Evolutionary conservation across 768 basidiomycete genomes (phyloP), one percentile per base, ranked within the genome.

Genomic region (Kwoniella dendrophila): DNA sequence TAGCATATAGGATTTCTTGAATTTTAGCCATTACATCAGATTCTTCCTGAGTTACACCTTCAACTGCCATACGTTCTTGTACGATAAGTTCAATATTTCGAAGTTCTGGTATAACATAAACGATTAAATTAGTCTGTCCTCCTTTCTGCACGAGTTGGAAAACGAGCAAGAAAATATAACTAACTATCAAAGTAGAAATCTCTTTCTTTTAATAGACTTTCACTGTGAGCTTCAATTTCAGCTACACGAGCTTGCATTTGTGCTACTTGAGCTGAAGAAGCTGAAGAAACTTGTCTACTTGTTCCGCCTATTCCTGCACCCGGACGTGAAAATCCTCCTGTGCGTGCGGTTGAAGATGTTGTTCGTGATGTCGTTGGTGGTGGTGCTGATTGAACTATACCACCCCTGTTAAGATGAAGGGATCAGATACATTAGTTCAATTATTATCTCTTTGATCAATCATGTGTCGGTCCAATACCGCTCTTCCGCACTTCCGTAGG

Each of bases 111-210:
- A 27, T 18, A 24, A 27, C 1, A 24, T 40, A 38, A 32, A 44
- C 12, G 0, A 41, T 40, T 27, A 33, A 29, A 8, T 50, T 63
- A 38, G 40, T 18, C 27, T 29, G 10, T 51, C 29, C 1, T 7
- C 11, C 10, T 16, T 22, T 36, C 11, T n/a, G n/a, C 29, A 32
- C 29, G 1, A 40, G 30, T 16, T 11, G 50, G 26, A 12, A 43
- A 30, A 32, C 14, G 24, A 18, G 4, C 56, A 24, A 38, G 36
- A 8, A 38, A 38, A 1, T 18, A 1, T 1, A 71, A 70, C 83
- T 48, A 69, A 95, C 94, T 99, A 73, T 89, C 87, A 79, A 98
- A 99, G 81, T 99, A 99, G 80, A 99, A 98, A 78, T 98, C 94
- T 47, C 94, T 83, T 81, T 99, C 96, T 82, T 93, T 97, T 83